Evolutionary conservation across 2,329 filamentous ascomycete genomes (phyloP).

Genomic region (Apiospora pterosperma): DNA sequence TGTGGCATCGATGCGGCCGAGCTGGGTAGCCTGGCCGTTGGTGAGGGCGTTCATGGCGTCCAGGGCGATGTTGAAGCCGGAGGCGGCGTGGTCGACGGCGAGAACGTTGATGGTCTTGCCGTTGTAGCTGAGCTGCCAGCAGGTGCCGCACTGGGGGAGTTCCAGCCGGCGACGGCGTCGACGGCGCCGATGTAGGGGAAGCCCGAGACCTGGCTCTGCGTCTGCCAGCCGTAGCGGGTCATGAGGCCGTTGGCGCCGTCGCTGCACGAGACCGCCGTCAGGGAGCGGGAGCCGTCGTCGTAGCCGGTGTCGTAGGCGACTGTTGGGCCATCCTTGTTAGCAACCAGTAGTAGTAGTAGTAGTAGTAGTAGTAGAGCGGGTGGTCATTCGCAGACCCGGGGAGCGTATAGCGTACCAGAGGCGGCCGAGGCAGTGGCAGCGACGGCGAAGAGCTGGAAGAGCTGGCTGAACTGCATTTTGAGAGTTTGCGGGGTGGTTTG

Average conservation of each 20-base stretch:
- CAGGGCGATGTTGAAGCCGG: constrained; percentile 56
- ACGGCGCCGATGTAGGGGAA: constrained; percentile 57
- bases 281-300: constrained; percentile 54
- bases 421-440: constrained; percentile 22
- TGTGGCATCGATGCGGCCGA: constrained; percentile 51
- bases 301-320: constrained; percentile 74
- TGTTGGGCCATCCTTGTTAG: constrained; percentile 25
- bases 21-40: constrained; percentile 41
- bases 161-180: constrained; percentile 51
- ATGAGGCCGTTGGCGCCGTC: constrained; percentile 66
- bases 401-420: constrained; percentile 16
- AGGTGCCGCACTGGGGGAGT: constrained; percentile 55
- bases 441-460: constrained; percentile 24
- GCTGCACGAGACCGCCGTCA: constrained; percentile 61
- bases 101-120: constrained; percentile 50
- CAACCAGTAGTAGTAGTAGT: not conserved
- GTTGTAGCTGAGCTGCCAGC: constrained; percentile 53
- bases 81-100: constrained; percentile 49
- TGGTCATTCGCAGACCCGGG: not conserved
- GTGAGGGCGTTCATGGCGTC: constrained; percentile 55
- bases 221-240: constrained; percentile 57
- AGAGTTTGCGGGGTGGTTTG: not conserved
- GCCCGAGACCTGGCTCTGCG: constrained; percentile 44
- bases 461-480: constrained; percentile 27
- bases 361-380: not conserved